Evolutionary conservation across 1,284 basidiomycete genomes (phyloP), one percentile per base, ranked within the genome.

Genomic region (Chalciporus sp.): DNA sequence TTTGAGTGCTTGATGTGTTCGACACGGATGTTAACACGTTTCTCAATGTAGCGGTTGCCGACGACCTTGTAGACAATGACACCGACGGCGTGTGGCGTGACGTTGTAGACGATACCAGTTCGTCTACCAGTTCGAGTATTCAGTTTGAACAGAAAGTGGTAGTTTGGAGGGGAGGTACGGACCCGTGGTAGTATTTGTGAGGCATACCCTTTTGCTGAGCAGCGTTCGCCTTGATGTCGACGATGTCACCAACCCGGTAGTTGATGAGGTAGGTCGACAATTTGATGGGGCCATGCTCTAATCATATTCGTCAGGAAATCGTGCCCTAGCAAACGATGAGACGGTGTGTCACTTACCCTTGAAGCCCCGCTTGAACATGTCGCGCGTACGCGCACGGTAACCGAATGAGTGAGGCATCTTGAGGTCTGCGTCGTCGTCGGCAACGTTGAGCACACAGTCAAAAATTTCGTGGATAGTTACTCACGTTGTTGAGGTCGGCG

Each of bases 181-280:
- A 90, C 88, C 90, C 90, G 65, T 92, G 90, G 79, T 92, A 92
- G 82, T 82, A 95, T 80, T 98, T 98, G 85, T 98, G 95, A 74
- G 96, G 95, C 94, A 99, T 98, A 77, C 96, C 96, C 90, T 96
- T 97, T 86, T 99, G 97, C 78, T 98, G 92, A 50, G 95, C 93
- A 59, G 95, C 87, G 75, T 99, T 98, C 68, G 96, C 96, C 82
- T 97, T 97, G 85, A 99, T 99, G 82, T 99, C 96, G 68, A 99
- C 96, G 71, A 99, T 98, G 77, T 99, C 96, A 63, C 96, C 96
- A 64, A 98, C 85, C 68, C 88, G 87, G 88, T 91, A 99, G 79
- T 86, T 85, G 73, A 90, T 85, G 72, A 99, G 81, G 87, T 86
- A 99, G 50, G 95, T 98, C 65, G 95, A 94, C 71, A 98, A 65